Conservation (phyloP, 2,329 filamentous ascomycete genomes). For the Ilyonectria sp. region DNA sequence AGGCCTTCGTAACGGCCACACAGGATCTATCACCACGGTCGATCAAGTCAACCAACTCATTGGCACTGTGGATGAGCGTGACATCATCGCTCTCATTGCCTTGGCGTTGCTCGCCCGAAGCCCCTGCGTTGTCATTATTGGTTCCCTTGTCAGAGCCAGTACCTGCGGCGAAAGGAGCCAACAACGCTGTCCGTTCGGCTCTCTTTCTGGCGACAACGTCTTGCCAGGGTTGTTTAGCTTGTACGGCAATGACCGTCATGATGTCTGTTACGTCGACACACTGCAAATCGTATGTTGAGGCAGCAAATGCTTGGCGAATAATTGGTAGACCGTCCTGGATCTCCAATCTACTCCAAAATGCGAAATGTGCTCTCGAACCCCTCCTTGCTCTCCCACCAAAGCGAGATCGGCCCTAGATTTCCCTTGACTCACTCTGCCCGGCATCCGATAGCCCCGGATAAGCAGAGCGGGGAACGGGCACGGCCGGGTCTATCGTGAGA, state of each 20-base stretch:
- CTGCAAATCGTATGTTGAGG: neutral
- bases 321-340: neutral
- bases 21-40: conserved; percentile 6
- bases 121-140: neutral
- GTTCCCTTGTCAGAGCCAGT: neutral
- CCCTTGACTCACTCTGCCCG: neutral
- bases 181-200: neutral
- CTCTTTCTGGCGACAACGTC: conserved; percentile 27
- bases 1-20: conserved; percentile 16
- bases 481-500: conserved; percentile 11
- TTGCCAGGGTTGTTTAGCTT: conserved; percentile 16
- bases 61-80: neutral
- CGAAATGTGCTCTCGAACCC: neutral
- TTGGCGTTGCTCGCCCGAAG: neutral
- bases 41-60: conserved; percentile 4
- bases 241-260: conserved; percentile 18
- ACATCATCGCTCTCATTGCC: neutral
- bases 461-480: conserved; percentile 11
- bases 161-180: neutral
- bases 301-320: neutral
- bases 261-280: neutral
- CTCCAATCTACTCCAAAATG: neutral
- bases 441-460: neutral
- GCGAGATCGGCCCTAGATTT: conserved; percentile 16
- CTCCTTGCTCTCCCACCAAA: neutral